These are phyloP conservation scores for Madurella mycetomatis DNA, from an alignment of 2,329 filamentous ascomycete genomes.

Conservation along the genomic window DNA sequence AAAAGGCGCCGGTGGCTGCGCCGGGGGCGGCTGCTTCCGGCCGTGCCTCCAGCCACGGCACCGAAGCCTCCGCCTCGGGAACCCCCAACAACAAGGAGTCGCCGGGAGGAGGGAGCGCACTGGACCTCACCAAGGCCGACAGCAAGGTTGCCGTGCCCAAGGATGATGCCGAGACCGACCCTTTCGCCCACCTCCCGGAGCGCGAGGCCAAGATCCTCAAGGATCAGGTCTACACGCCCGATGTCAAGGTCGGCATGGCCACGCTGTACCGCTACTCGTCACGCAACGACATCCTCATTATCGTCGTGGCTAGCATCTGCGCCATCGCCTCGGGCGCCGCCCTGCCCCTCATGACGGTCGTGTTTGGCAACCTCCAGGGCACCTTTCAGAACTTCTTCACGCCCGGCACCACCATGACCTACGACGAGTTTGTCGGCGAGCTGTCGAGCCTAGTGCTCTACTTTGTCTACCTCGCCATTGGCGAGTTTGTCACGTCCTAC, in stretches of 20 bases:
- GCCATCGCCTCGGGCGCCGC: slow-evolving; percentile 70
- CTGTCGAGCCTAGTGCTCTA: slow-evolving; percentile 67
- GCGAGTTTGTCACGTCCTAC: slow-evolving; percentile 73
- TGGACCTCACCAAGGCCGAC: slow-evolving; percentile 23
- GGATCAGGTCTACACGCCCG: slow-evolving; percentile 62
- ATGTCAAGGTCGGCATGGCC: slow-evolving; percentile 59
- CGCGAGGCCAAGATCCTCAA: slow-evolving; percentile 62
- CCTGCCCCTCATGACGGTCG: slow-evolving; percentile 72
- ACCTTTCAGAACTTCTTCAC: slow-evolving; percentile 64
- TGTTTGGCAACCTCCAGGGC: slow-evolving; percentile 73
- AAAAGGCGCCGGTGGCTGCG: slow-evolving; percentile 16
- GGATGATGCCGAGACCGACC: slow-evolving; percentile 18
- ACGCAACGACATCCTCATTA: slow-evolving; percentile 58
- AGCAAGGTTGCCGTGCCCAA: slow-evolving; percentile 19
- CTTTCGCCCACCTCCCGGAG: slow-evolving; percentile 24
- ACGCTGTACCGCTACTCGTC: slow-evolving; percentile 69
- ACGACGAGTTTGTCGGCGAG: slow-evolving; percentile 54
- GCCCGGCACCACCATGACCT: slow-evolving; percentile 39
- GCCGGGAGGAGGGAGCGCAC: not conserved
- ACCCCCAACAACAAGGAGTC: slow-evolving; percentile 1
- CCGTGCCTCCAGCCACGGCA: slow-evolving; percentile 20
- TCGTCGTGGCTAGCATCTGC: slow-evolving; percentile 56
- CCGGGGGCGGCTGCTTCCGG: slow-evolving; percentile 6
- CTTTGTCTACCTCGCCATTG: slow-evolving; percentile 80
- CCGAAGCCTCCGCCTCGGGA: slow-evolving; percentile 2